Base-by-base conservation (phyloP, 2,329 filamentous ascomycete species). In the Calonectria pseudoturangicola region DNA sequence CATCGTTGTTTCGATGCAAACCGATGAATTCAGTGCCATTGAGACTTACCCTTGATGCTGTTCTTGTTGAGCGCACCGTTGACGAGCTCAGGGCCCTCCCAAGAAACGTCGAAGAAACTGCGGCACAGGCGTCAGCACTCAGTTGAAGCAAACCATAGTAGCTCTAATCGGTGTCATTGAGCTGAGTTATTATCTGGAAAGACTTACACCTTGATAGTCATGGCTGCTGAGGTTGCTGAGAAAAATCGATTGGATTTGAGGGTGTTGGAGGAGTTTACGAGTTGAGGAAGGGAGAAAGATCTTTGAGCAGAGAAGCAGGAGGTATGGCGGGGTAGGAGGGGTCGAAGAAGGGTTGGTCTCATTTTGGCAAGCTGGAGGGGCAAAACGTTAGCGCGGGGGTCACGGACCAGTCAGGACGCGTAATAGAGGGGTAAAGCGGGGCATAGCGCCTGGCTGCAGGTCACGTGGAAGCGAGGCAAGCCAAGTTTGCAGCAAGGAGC, bases 21-120 rank as follows among this genome's bases (percentile, higher is more conserved):
- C 60, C 66, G 70, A 72, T 73, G 50, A 47, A 9, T 64, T 67
- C 30, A 25, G 21, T 9, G 47, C 25, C 48, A 68, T 64, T 74
- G 43, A 71, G 68, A 77, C 91, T 89, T 89, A 94, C 93, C 82
- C 87, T 91, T 87, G 76, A 92, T 85, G 64, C 21, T 21, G 21
- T 21, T 21, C 21, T 21, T 21, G 21, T 21, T 21, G 21, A 21
- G 21, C 21, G 21, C 84, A 83, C 86, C 87, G 84, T 89, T 87
- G 83, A 93, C 80, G 6, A 41, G 5, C 83, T 92, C 88, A 76
- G 94, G 93, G 77, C 93, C 94, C 83, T 92, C 88, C 93, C 93
- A 95, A 83, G 89, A 84, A 74, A 93, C 83, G 76, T 96, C 93
- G 88, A 96, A 95, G 88, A 87, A 94, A 82, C 89, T 92, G 74